Conservation (phyloP, 2,329 filamentous ascomycete species). For the Fusarium devonianum region DNA sequence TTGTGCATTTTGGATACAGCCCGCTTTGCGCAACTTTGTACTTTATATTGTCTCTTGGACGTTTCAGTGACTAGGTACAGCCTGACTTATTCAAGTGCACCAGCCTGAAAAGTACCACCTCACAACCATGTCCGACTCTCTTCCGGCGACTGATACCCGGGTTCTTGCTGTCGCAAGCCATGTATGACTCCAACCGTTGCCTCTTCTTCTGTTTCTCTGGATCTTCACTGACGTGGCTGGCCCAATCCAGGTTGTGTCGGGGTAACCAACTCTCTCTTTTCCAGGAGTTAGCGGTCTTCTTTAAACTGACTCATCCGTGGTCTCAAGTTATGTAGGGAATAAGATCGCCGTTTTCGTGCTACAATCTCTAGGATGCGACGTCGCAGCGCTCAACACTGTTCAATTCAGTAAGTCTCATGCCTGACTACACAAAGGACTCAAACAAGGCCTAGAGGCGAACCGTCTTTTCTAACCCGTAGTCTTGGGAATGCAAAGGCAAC, state of each 20-base stretch:
- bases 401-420: conserved; percentile 79
- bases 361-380: conserved; percentile 92
- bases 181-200: conserved; percentile 61
- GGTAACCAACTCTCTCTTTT: conserved; percentile 24
- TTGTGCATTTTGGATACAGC: no score
- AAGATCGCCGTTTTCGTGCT: conserved; percentile 96
- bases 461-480: conserved; percentile 12
- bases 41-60: background rate
- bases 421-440: background rate
- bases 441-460: background rate
- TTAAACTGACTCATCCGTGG: conserved; percentile 12
- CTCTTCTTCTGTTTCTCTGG: background rate
- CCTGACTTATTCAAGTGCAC: background rate
- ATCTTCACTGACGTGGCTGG: conserved; percentile 18
- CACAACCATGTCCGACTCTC: conserved; percentile 33
- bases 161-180: conserved; percentile 93
- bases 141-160: conserved; percentile 61
- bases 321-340: conserved; percentile 88
- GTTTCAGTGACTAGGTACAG: background rate
- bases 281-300: background rate
- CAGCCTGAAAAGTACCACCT: background rate
- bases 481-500: conserved; percentile 70
- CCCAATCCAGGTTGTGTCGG: conserved; percentile 40
- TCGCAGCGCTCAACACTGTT: conserved; percentile 93
- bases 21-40: no score